A percentile compares a stretch with the other conserved stretches of the same genome.
These are phyloP conservation scores for Mortierella claussenii DNA, from an alignment of 192 early-diverging fungal species.

Conservation along the genomic window DNA sequence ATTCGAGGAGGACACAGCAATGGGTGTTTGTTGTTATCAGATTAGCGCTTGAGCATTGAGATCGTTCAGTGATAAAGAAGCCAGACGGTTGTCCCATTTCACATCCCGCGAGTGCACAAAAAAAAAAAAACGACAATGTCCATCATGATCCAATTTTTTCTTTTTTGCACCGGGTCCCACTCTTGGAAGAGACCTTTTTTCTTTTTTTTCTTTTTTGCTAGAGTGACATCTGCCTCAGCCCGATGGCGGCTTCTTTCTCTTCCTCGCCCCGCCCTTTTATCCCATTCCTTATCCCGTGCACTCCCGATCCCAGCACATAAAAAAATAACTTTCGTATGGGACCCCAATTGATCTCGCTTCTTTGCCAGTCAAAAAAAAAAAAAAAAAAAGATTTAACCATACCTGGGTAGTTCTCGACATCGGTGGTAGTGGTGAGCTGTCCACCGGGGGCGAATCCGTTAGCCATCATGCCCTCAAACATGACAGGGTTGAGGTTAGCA, in stretches of 20 bases:
- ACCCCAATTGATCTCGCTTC: no score
- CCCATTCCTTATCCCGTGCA: neutral
- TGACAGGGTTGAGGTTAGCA: slow-evolving; percentile 91
- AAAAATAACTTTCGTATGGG: neutral
- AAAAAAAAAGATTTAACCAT: slow-evolving; percentile 1
- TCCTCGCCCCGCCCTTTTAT: neutral
- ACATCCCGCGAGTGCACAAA: neutral
- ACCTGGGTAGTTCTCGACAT: slow-evolving; percentile 95
- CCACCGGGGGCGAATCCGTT: slow-evolving; percentile 76
- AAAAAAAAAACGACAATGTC: no score
- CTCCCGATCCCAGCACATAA: neutral
- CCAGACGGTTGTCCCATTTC: no score
- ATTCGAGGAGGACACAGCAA: no score
- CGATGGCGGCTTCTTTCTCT: neutral
- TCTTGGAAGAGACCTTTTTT: no score
- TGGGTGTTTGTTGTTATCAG: no score
- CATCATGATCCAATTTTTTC: no score
- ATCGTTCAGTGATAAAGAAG: no score
- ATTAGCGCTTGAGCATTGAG: no score
- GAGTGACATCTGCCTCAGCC: no score
- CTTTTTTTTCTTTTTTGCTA: no score
- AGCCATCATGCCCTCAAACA: slow-evolving; percentile 98
- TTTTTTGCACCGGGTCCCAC: no score
- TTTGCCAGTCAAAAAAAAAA: neutral
- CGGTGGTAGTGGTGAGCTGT: slow-evolving; percentile 93